Evolutionary conservation across 345 rosid genomes (phyloP).

Genomic region (Hirschfeldia incana): DNA sequence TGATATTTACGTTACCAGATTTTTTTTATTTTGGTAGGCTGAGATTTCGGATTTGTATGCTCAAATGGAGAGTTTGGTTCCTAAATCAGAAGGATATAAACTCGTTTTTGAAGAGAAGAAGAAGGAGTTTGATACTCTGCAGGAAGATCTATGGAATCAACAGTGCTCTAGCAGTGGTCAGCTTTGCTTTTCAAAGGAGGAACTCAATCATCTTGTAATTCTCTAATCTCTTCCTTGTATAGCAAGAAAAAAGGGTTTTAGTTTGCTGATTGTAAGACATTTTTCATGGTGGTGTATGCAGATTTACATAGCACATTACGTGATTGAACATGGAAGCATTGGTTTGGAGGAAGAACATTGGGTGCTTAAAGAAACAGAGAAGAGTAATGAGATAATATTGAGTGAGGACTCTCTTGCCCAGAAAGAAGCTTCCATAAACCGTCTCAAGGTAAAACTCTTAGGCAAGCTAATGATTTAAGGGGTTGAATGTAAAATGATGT

Average conservation of each 20-base stretch:
- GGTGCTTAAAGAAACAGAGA: conserved; percentile 67
- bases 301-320: conserved; percentile 71
- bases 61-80: conserved; percentile 40
- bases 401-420: conserved; percentile 72
- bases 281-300: conserved; percentile 42
- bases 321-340: conserved; percentile 77
- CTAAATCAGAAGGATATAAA: conserved; percentile 46
- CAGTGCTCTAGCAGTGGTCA: conserved; percentile 39
- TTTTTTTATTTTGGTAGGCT: conserved; percentile 28
- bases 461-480: not conserved
- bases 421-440: conserved; percentile 68
- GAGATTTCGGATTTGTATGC: conserved; percentile 47
- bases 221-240: not conserved
- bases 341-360: conserved; percentile 79
- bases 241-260: not conserved
- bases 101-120: conserved; percentile 57
- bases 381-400: conserved; percentile 63
- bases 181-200: conserved; percentile 79
- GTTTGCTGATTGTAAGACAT: conserved; percentile 10
- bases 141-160: conserved; percentile 69
- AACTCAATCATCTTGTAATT: conserved; percentile 71
- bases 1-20: not conserved
- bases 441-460: conserved; percentile 69
- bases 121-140: conserved; percentile 70
- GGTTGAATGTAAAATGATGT: conserved; percentile 7